Evolutionary conservation across 2,329 filamentous ascomycete species (phyloP), one percentile per base, ranked within the genome.

Genomic region (Colletotrichum lini): DNA sequence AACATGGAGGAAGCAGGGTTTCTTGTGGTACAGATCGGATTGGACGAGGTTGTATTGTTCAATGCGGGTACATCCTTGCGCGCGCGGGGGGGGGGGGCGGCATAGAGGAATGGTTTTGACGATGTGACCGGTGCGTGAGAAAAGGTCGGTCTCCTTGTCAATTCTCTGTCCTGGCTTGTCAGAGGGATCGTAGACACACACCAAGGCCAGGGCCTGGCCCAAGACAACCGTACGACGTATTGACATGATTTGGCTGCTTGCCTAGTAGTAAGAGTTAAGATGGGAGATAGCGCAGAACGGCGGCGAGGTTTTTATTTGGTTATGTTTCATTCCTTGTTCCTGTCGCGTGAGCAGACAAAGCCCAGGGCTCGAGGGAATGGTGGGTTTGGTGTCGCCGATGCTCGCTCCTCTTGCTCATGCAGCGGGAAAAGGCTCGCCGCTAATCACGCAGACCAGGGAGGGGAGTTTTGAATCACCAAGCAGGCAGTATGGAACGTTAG

Each of bases 111-210:
- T 35, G 9, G 26, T 21, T 54, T 16, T n/a, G 18, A n/a, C 10
- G 26, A 38, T 30, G 26, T 38, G 16, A 38, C 30, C 13, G 52
- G 52, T 54, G 16, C 18, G 30, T 35, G 8, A 35, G 30, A 35
- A 35, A 35, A 38, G 35, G 35, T 38, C 8, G 35, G 35, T 38
- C 9, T 16, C 42, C 23, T 59, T 44, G 56, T 30, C 26, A 18
- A 45, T 26, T 18, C 5, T 38, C 23, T 30, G 26, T 30, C 56
- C 56, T 12, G 13, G 57, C 45, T 18, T 13, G 13, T 50, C 44
- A 40, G 30, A 30, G 40, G 44, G n/a, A 40, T 61, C 45, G 30
- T 26, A 61, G 57, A 47, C 57, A 26, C 57, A 7, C 56, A 58
- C 16, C 40, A 15, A 21, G 26, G 56, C 44, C 44, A 13, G 21